phyloP scores from a whole-genome alignment of 805 yeast species.

The Hermanozyma aechmeae region DNA sequence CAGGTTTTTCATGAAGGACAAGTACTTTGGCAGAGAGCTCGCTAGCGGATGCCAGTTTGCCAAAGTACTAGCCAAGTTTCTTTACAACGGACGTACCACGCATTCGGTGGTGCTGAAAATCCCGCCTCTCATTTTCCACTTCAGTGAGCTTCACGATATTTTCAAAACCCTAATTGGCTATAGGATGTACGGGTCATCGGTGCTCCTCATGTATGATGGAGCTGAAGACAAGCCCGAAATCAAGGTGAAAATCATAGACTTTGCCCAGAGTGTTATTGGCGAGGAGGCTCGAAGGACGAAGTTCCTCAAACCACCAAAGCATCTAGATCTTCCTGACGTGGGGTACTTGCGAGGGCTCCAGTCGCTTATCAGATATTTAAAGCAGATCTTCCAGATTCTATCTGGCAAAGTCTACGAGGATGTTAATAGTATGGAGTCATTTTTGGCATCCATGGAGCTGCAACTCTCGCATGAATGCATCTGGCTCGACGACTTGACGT shows the following conservation, averaged over 20 bases:
- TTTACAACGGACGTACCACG: conserved; percentile 62
- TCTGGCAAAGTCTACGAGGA: conserved; percentile 25
- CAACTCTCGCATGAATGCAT: too few species aligned
- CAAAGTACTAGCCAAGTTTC: conserved; percentile 61
- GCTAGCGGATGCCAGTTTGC: conserved; percentile 68
- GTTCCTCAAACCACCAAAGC: conserved; percentile 60
- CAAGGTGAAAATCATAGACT: conserved; percentile 77
- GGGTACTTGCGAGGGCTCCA: conserved; percentile 82
- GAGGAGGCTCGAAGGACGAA: conserved; percentile 31
- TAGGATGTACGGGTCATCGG: conserved; percentile 84
- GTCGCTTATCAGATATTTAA: conserved; percentile 63
- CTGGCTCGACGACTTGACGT: too few species aligned
- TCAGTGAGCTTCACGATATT: conserved; percentile 49
- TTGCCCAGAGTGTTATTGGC: conserved; percentile 84
- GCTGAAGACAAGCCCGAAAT: conserved; percentile 14
- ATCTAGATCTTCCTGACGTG: conserved; percentile 53
- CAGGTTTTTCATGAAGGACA: conserved; percentile 63
- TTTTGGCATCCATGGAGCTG: too few species aligned
- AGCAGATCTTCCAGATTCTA: conserved; percentile 46
- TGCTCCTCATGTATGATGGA: conserved; percentile 86
- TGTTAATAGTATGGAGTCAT: too few species aligned
- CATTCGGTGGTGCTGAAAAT: conserved; percentile 58
- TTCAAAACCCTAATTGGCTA: conserved; percentile 58
- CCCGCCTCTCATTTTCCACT: conserved; percentile 52
- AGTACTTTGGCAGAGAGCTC: conserved; percentile 83